phyloP scores from a whole-genome alignment of 306 rosid genomes.

The Castanopsis chinensis region DNA sequence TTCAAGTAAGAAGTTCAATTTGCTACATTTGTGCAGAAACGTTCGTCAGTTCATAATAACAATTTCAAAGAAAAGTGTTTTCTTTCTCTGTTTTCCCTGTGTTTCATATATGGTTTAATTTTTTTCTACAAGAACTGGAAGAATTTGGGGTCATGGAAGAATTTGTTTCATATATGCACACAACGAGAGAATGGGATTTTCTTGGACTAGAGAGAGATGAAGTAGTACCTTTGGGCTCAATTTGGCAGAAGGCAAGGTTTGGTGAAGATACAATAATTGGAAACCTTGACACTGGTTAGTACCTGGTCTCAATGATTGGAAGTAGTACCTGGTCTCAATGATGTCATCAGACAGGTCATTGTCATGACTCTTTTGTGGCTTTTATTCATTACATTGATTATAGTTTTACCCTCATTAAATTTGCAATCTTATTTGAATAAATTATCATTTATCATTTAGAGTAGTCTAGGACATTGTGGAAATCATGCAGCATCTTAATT shows the following conservation, averaged over 20 bases:
- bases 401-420: not conserved
- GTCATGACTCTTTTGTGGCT: not conserved
- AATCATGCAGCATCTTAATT: not conserved
- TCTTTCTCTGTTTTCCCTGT: not conserved
- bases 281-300: slow-evolving; percentile 45
- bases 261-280: slow-evolving; percentile 47
- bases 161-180: slow-evolving; percentile 39
- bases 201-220: slow-evolving; percentile 35
- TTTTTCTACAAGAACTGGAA: not conserved
- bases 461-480: no score
- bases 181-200: slow-evolving; percentile 68
- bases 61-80: no score
- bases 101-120: not conserved
- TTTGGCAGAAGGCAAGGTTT: slow-evolving; percentile 39
- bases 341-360: slow-evolving; percentile 94
- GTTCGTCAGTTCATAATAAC: no score
- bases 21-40: not conserved
- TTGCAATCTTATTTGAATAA: not conserved
- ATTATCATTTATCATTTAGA: not conserved
- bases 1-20: slow-evolving; percentile 32
- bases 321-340: slow-evolving; percentile 99
- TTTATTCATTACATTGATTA: not conserved
- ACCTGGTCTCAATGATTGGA: no score
- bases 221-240: slow-evolving; percentile 14
- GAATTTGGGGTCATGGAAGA: no score